Percentiles rank a stretch among this genome's conserved stretches.
phyloP scores from a whole-genome alignment of 202 grass and related monocot species.

The Dendrocalamus latiflorus region DNA sequence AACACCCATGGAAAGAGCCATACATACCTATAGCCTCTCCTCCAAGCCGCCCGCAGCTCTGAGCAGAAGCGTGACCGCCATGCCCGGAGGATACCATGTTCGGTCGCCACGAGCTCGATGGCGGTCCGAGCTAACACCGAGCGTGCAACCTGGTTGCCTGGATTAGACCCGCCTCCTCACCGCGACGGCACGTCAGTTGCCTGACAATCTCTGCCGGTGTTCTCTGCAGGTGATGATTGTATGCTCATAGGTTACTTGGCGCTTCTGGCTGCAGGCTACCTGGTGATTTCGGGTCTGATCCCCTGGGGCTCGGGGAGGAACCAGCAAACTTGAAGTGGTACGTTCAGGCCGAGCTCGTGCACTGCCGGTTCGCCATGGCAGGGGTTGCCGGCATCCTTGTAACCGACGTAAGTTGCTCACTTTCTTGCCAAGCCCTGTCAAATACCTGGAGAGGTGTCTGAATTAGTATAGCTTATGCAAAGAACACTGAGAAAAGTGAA shows the following conservation, averaged over 20 bases:
- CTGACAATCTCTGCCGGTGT: neutral
- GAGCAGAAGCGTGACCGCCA: neutral
- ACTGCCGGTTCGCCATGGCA: conserved; percentile 88
- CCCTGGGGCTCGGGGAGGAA: conserved; percentile 77
- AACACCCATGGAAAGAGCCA: conserved; percentile 1
- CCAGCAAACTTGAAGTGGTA: conserved; percentile 63
- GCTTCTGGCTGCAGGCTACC: conserved; percentile 44
- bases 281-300: conserved; percentile 89
- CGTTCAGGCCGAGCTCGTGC: conserved; percentile 89
- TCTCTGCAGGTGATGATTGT: neutral
- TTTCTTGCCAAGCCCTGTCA: neutral
- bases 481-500: neutral
- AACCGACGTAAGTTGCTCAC: conserved; percentile 58
- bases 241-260: neutral
- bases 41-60: conserved; percentile 6
- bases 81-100: conserved; percentile 1
- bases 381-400: conserved; percentile 76
- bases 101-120: conserved; percentile 1
- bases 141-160: conserved; percentile 66
- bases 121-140: conserved; percentile 34
- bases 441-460: neutral
- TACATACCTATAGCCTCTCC: conserved; percentile 13
- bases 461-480: neutral
- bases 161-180: conserved; percentile 71
- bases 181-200: conserved; percentile 91